These are phyloP conservation scores for Hibiscus tridactylites DNA, from an alignment of 345 rosid genomes.

Conservation along the genomic window DNA sequence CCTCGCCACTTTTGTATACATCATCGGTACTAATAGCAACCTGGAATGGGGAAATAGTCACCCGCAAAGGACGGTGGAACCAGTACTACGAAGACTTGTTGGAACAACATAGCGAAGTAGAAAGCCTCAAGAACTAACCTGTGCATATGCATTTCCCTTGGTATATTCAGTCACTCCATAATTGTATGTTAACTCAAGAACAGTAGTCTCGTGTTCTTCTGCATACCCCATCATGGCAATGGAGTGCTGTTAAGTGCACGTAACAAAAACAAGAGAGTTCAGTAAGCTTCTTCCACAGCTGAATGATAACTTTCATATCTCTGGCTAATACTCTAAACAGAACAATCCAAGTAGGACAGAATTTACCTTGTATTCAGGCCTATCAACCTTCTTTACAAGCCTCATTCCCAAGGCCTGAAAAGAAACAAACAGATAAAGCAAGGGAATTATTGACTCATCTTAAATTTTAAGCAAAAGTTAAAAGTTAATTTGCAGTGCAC, in stretches of 20 bases:
- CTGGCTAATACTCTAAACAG: background rate
- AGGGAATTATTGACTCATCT: too few relatives aligned
- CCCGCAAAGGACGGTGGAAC: background rate
- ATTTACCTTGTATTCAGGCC: conserved; percentile 70
- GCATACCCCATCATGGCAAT: conserved; percentile 88
- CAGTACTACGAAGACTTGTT: background rate
- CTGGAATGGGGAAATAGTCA: conserved; percentile 22
- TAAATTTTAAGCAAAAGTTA: too few relatives aligned
- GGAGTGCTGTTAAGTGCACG: conserved; percentile 41
- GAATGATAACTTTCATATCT: background rate
- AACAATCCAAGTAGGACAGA: background rate
- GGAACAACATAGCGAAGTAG: background rate
- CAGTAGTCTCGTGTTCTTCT: conserved; percentile 70
- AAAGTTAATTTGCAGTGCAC: background rate
- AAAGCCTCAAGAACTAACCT: conserved; percentile 30
- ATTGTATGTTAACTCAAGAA: conserved; percentile 76
- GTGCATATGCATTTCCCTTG: conserved; percentile 90
- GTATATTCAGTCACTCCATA: conserved; percentile 85
- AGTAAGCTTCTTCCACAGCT: background rate
- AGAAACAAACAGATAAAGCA: background rate
- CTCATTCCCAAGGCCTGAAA: conserved; percentile 85
- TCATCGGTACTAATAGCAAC: conserved; percentile 81
- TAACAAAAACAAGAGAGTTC: background rate
- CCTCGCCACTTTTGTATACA: conserved; percentile 93
- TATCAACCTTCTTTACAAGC: conserved; percentile 59